phyloP scores from a whole-genome alignment of 305 asterid species.

The Solanum hybrid region DNA sequence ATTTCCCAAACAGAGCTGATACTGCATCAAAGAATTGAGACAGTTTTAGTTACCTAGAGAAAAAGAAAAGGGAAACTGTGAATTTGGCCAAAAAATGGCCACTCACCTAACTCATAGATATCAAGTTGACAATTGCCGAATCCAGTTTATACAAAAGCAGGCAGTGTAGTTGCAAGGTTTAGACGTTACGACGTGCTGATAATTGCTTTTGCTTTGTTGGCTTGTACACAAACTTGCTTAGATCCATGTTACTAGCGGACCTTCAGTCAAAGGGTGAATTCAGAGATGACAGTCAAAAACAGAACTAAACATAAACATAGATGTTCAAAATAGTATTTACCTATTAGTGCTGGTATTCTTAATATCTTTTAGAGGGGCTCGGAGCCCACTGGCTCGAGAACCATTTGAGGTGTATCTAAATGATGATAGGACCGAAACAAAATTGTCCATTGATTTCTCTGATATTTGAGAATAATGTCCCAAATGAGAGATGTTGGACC shows the following conservation, averaged over 20 bases:
- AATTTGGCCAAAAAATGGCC: neutral
- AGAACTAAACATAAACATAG: neutral
- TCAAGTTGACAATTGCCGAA: neutral
- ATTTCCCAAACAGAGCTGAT: neutral
- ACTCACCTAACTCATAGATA: neutral
- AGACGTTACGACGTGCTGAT: neutral
- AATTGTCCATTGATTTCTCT: conserved; percentile 72
- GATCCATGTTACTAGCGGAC: conserved; percentile 2
- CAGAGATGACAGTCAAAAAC: neutral
- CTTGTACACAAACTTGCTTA: conserved; percentile 1
- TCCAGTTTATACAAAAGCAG: neutral
- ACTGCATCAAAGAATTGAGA: neutral
- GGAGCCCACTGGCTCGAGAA: conserved; percentile 91
- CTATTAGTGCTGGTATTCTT: conserved; percentile 44
- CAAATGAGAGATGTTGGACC: conserved; percentile 73
- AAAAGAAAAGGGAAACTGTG: neutral
- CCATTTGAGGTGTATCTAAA: conserved; percentile 66
- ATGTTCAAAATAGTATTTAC: conserved; percentile 19
- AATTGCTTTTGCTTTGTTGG: neutral
- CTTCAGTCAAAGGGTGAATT: neutral
- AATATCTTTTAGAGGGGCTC: conserved; percentile 80
- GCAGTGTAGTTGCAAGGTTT: neutral
- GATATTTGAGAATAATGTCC: conserved; percentile 64
- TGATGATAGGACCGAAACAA: conserved; percentile 71
- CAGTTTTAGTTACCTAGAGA: neutral